Evolutionary conservation across 768 basidiomycete genomes (phyloP).

Genomic region (Rhodotorula toruloides): DNA sequence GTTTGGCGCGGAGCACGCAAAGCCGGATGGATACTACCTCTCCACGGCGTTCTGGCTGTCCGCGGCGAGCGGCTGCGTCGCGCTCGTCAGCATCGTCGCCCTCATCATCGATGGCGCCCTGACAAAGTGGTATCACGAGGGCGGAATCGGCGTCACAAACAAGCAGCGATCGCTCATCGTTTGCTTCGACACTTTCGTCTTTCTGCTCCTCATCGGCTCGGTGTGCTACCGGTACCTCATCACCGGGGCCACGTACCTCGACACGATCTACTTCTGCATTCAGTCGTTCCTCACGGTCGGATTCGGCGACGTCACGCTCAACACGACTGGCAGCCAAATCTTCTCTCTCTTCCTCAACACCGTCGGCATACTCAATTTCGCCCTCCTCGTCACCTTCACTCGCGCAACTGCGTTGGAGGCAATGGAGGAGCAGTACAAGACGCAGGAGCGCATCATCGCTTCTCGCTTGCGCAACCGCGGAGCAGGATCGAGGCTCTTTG

Average conservation of each 20-base stretch:
- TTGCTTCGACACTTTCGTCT: constrained; percentile 10
- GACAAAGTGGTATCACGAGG: constrained; percentile 3
- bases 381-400: constrained; percentile 25
- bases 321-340: background rate
- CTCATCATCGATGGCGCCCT: constrained; percentile 11
- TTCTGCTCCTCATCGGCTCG: constrained; percentile 1
- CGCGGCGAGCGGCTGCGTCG: constrained; percentile 8
- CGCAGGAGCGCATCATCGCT: constrained; percentile 2
- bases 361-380: constrained; percentile 17
- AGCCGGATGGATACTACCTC: constrained; percentile 20
- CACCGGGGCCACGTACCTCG: constrained; percentile 11
- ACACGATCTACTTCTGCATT: constrained; percentile 21
- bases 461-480: background rate
- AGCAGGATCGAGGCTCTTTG: background rate
- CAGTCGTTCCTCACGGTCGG: constrained; percentile 24
- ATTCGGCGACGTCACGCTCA: constrained; percentile 16
- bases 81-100: background rate
- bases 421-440: constrained; percentile 15
- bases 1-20: constrained; percentile 6
- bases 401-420: constrained; percentile 22
- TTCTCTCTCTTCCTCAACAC: constrained; percentile 13
- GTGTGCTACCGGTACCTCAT: background rate
- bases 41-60: constrained; percentile 34
- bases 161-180: constrained; percentile 17
- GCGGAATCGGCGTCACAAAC: constrained; percentile 7